Percentiles rank a stretch among this genome's conserved stretches.
Conservation (phyloP, 2,329 filamentous ascomycete species). For the Podosphaera xanthii region DNA sequence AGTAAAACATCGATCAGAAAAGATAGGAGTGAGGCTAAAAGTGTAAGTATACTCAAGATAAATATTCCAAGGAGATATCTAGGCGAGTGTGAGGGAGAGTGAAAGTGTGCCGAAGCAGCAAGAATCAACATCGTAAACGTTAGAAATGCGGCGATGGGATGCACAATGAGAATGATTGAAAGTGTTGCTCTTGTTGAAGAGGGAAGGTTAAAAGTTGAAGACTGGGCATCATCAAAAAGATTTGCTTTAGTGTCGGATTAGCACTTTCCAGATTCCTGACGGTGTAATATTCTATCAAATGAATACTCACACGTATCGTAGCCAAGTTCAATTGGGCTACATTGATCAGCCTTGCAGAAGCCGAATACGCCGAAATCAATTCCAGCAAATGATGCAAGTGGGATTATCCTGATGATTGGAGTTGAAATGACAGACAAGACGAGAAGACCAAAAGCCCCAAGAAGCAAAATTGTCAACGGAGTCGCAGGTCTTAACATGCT, state of each 20-base stretch:
- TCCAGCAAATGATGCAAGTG: constrained; percentile 53
- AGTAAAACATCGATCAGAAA: constrained; percentile 87
- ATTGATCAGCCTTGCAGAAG: constrained; percentile 45
- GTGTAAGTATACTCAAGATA: constrained; percentile 66
- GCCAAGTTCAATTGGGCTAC: constrained; percentile 56
- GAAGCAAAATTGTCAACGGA: constrained; percentile 65
- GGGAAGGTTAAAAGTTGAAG: constrained; percentile 30
- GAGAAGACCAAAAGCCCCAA: constrained; percentile 65
- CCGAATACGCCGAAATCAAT: constrained; percentile 85
- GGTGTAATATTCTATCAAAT: not conserved
- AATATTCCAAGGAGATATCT: constrained; percentile 69
- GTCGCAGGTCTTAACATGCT: constrained; percentile 67
- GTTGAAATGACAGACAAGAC: constrained; percentile 78
- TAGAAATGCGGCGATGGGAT: constrained; percentile 72
- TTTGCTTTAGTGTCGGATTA: constrained; percentile 5
- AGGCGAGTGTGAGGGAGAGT: constrained; percentile 70
- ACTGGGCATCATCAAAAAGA: constrained; percentile 10
- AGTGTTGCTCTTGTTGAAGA: constrained; percentile 34
- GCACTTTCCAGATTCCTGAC: not conserved
- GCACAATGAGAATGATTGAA: constrained; percentile 77
- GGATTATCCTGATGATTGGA: constrained; percentile 67
- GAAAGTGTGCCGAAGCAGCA: constrained; percentile 62
- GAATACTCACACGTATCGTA: constrained; percentile 54
- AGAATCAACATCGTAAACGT: constrained; percentile 68
- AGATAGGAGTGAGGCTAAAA: constrained; percentile 61